Evolutionary conservation across 169 alveolate species (phyloP).

Genomic region (Perkinsus marinus): DNA sequence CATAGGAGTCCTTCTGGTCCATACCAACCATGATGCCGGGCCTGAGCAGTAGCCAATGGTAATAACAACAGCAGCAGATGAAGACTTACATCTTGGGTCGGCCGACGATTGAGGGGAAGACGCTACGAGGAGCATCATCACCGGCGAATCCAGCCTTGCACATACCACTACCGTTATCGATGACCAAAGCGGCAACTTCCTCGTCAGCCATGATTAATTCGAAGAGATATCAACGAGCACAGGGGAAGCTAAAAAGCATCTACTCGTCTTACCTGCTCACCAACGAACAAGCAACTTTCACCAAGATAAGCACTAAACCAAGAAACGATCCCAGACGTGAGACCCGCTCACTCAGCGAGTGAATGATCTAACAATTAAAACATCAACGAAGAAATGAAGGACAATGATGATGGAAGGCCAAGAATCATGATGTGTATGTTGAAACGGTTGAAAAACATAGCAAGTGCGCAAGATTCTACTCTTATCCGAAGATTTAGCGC

Average conservation of each 20-base stretch:
- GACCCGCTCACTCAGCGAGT: too few relatives aligned
- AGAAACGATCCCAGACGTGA: neutral
- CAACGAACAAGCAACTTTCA: neutral
- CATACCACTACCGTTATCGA: slow-evolving; percentile 91
- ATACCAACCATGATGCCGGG: slow-evolving; percentile 84
- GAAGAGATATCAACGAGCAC: neutral
- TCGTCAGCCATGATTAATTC: slow-evolving; percentile 62
- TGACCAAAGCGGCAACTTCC: slow-evolving; percentile 74
- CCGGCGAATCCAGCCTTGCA: slow-evolving; percentile 95
- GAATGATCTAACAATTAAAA: neutral
- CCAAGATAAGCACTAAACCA: neutral
- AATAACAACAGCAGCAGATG: neutral
- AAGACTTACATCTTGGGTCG: slow-evolving; percentile 28
- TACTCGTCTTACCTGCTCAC: neutral
- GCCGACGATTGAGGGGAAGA: slow-evolving; percentile 88
- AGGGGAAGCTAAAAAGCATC: neutral
- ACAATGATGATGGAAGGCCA: neutral
- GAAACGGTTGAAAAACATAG: neutral
- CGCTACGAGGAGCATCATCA: slow-evolving; percentile 87
- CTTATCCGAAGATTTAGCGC: neutral
- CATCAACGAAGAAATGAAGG: too few relatives aligned
- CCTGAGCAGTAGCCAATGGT: neutral
- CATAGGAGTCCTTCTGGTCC: slow-evolving; percentile 82
- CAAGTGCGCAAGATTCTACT: neutral
- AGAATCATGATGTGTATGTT: neutral